Evolutionary conservation across 768 basidiomycete species (phyloP).

Genomic region (Dioszegia aurantiaca): DNA sequence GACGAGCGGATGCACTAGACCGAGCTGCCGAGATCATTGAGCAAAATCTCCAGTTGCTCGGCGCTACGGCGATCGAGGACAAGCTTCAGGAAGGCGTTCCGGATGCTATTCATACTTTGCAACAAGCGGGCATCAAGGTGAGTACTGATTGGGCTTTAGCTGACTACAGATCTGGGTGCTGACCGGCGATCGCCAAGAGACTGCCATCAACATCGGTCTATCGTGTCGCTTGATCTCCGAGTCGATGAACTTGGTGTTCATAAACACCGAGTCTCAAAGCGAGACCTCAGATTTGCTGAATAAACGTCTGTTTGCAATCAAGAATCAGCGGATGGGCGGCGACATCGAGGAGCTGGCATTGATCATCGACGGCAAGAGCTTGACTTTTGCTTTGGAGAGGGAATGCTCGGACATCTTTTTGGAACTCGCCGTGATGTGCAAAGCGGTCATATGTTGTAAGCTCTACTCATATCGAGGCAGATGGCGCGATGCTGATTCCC

Average conservation of each 20-base stretch:
- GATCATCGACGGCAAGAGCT: slow-evolving; percentile 93
- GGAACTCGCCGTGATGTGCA: slow-evolving; percentile 95
- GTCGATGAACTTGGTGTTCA: slow-evolving; percentile 95
- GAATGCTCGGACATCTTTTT: slow-evolving; percentile 83
- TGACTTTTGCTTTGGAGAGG: slow-evolving; percentile 89
- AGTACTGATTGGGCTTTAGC: slow-evolving; percentile 1
- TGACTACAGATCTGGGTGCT: slow-evolving; percentile 83
- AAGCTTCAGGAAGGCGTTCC: slow-evolving; percentile 98
- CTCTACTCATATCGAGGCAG: not conserved
- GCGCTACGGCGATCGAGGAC: slow-evolving; percentile 97
- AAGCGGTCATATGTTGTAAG: slow-evolving; percentile 95
- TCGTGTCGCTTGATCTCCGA: slow-evolving; percentile 95
- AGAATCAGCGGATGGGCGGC: slow-evolving; percentile 83
- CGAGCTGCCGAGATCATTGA: slow-evolving; percentile 93
- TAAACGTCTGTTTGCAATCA: slow-evolving; percentile 86
- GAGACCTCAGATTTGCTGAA: slow-evolving; percentile 81
- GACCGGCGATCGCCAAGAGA: slow-evolving; percentile 97
- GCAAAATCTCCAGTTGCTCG: slow-evolving; percentile 84
- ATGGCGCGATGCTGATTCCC: slow-evolving; percentile 17
- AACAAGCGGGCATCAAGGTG: slow-evolving; percentile 96
- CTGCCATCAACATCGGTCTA: slow-evolving; percentile 98
- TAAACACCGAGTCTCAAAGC: slow-evolving; percentile 80
- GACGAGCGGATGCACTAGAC: slow-evolving; percentile 90
- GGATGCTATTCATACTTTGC: slow-evolving; percentile 93
- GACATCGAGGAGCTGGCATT: slow-evolving; percentile 93